Evolutionary conservation across 441 rosid genomes (phyloP).

Genomic region (Bocquillonia castaneifolia): DNA sequence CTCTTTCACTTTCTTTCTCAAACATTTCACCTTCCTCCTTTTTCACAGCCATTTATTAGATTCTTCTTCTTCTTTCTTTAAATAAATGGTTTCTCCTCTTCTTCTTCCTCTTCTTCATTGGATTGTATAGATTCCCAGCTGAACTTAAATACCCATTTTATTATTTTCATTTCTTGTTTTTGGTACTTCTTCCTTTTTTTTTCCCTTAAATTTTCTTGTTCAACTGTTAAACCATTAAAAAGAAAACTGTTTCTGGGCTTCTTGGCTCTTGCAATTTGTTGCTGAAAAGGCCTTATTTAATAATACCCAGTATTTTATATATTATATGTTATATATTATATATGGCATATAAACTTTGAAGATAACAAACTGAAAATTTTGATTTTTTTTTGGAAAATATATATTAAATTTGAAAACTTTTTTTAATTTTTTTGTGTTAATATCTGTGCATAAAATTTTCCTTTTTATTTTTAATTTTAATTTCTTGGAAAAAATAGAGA

Average conservation of each 20-base stretch:
- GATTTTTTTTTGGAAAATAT: neutral
- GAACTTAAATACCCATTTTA: constrained; percentile 33
- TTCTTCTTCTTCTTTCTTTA: constrained; percentile 39
- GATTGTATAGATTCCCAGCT: constrained; percentile 62
- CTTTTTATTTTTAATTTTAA: constrained; percentile 16
- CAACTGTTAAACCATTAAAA: constrained; percentile 19
- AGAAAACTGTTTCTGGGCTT: constrained; percentile 35
- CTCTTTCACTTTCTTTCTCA: constrained; percentile 37
- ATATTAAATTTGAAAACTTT: constrained; percentile 6
- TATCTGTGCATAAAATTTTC: neutral
- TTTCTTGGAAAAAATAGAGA: constrained; percentile 33
- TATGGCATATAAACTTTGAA: constrained; percentile 35
- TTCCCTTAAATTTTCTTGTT: constrained; percentile 14
- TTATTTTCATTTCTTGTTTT: constrained; percentile 30
- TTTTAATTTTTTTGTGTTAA: constrained; percentile 17
- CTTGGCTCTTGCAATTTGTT: no score
- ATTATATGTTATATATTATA: constrained; percentile 2
- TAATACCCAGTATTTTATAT: constrained; percentile 23
- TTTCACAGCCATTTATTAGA: constrained; percentile 62
- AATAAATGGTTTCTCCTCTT: no score
- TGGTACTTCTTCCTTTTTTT: constrained; percentile 5
- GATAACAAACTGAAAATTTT: constrained; percentile 17
- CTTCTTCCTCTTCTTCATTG: constrained; percentile 43
- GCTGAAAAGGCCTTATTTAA: constrained; percentile 26
- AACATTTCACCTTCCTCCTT: constrained; percentile 45